Percentiles rank a stretch among this genome's conserved stretches.
These are phyloP conservation scores for Rhizomucor miehei DNA, from an alignment of 371 early-diverging fungal genomes.

Conservation along the genomic window DNA sequence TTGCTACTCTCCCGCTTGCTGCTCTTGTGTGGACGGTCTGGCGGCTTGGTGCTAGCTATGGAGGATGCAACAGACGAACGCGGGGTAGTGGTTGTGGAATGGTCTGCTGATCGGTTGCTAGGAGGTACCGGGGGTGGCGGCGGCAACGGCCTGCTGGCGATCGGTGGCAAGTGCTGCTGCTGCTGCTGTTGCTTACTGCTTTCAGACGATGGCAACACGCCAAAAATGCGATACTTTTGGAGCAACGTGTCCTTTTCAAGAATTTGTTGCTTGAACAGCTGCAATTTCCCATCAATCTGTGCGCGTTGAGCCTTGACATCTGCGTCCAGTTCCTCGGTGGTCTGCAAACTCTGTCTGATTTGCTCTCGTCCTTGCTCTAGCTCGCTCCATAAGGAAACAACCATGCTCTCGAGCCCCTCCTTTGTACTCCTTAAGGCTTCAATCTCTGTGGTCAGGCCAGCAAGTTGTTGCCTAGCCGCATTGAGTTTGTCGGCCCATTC, in stretches of 20 bases:
- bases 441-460: slow-evolving; percentile 2
- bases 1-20: too few relatives aligned
- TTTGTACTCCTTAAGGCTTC: slow-evolving; percentile 9
- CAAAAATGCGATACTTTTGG: slow-evolving; percentile 7
- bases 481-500: slow-evolving; percentile 2
- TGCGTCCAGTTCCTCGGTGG: neutral
- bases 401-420: slow-evolving; percentile 6
- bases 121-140: neutral
- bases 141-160: slow-evolving; percentile 12
- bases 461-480: slow-evolving; percentile 4
- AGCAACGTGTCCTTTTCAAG: slow-evolving; percentile 14
- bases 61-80: too few relatives aligned
- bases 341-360: neutral
- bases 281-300: slow-evolving; percentile 18
- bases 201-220: neutral
- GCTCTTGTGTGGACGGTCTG: too few relatives aligned
- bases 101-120: neutral
- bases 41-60: too few relatives aligned
- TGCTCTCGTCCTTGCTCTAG: slow-evolving; percentile 7
- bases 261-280: slow-evolving; percentile 11
- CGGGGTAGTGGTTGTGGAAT: too few relatives aligned
- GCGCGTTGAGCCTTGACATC: slow-evolving; percentile 12
- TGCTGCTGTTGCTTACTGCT: neutral
- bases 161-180: slow-evolving; percentile 5
- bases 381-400: slow-evolving; percentile 7